phyloP scores from a whole-genome alignment of 1,284 basidiomycete genomes.

The Pholiota adiposa region DNA sequence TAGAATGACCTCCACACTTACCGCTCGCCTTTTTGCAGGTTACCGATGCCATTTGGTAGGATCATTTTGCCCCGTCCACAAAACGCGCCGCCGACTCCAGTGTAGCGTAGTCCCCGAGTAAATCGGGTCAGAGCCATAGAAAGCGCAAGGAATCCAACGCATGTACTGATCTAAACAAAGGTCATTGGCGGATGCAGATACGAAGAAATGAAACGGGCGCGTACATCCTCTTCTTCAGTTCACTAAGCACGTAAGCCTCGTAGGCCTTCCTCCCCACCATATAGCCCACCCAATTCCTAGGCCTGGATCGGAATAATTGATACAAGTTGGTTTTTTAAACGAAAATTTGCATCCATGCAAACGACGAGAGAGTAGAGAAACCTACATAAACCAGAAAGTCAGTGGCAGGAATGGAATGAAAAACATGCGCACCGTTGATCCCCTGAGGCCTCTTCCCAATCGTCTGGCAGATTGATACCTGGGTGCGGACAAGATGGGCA shows the following conservation, averaged over 20 bases:
- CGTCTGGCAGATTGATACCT: conserved; percentile 14
- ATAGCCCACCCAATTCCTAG: conserved; percentile 5
- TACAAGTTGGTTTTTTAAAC: conserved; percentile 4
- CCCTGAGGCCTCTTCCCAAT: background rate
- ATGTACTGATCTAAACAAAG: conserved; percentile 9
- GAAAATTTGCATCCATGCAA: conserved; percentile 2
- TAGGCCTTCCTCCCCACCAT: background rate
- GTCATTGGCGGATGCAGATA: background rate
- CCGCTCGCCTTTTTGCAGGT: conserved; percentile 16
- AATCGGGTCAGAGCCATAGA: background rate
- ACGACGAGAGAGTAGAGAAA: background rate
- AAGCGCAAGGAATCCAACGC: conserved; percentile 14
- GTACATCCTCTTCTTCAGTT: background rate
- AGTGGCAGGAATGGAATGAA: no score
- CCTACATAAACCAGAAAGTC: conserved; percentile 14
- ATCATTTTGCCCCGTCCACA: conserved; percentile 13
- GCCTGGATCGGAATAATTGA: conserved; percentile 3
- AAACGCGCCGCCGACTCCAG: conserved; percentile 5
- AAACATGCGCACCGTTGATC: background rate
- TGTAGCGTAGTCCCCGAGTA: conserved; percentile 3
- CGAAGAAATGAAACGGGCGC: background rate
- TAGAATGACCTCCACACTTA: background rate
- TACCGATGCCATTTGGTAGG: conserved; percentile 5
- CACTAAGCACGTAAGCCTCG: background rate
- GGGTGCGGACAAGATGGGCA: conserved; percentile 34